Base-by-base conservation (phyloP, 2,329 filamentous ascomycete species). In the Fusarium sp. region DNA sequence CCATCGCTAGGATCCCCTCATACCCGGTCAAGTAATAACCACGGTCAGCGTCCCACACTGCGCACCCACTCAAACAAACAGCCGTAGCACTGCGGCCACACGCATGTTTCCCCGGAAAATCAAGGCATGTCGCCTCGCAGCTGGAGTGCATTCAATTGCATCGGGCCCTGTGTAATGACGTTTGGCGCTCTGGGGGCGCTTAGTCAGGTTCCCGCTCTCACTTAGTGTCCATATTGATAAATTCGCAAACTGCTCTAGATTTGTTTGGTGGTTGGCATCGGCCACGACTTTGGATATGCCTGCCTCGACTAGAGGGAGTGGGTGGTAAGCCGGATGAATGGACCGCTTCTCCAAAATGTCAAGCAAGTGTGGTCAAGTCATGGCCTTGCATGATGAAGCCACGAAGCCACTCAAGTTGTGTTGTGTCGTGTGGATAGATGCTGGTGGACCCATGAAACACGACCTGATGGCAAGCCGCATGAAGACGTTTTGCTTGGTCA, bases 91-190 rank as follows among this genome's bases (percentile, higher is more conserved):
- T 52, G 65, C 71, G 60, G 63, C 67, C 61, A 62, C 63, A 56
- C 60, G 62, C 63, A 72, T 56, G 59, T 58, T 73, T 73, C 71
- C 73, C 73, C 70, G 66, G 70, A 73, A 74, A 75, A 72, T 60
- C 58, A 67, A 66, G 71, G 66, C 71, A 66, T 58, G 67, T 66
- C 60, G 68, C 66, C 66, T 72, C 63, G 67, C 71, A 75, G 62
- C 69, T 71, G 69, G 65, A 75, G 69, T 61, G 63, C 70, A 66
- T 67, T 58, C 36, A 59, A 60, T 67, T 70, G 68, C 66, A 71
- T 71, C 37, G 62, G 23, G 54, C 40, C 41, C 53, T 47, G 70
- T 69, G 65, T 50, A 66, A 74, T 71, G 73, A 76, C 72, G 71
- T 75, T 50, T 54, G 58, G 54, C 40, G 52, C 65, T 51, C 50